phyloP scores from a whole-genome alignment of 116 monocot genomes.

The Papilionanthe hybrid region DNA sequence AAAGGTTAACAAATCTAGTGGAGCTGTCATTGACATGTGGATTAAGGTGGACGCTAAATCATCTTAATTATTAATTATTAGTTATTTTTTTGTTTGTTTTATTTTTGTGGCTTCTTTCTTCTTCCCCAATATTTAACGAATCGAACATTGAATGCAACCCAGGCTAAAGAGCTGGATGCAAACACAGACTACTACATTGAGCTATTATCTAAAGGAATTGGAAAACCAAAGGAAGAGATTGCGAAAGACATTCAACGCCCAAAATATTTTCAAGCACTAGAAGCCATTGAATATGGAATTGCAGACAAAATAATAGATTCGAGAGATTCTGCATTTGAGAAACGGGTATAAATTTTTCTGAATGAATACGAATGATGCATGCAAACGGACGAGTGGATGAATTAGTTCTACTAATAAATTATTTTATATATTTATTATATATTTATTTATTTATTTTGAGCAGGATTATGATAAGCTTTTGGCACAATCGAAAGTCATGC shows the following conservation, averaged over 20 bases:
- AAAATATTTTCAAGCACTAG: constrained; percentile 72
- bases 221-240: constrained; percentile 88
- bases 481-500: constrained; percentile 72
- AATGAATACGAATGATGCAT: no score
- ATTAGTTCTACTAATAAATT: background rate
- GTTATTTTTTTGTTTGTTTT: no score
- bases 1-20: constrained; percentile 82
- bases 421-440: no score
- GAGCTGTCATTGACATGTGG: constrained; percentile 93
- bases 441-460: no score
- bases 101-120: background rate
- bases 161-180: constrained; percentile 90
- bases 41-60: constrained; percentile 47
- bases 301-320: constrained; percentile 79
- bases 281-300: constrained; percentile 84
- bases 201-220: constrained; percentile 66
- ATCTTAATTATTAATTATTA: background rate
- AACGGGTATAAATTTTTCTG: constrained; percentile 37
- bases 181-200: constrained; percentile 85
- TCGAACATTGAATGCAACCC: background rate
- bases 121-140: background rate
- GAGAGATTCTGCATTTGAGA: constrained; percentile 61
- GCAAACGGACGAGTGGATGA: no score
- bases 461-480: constrained; percentile 72
- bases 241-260: constrained; percentile 65